Base-by-base conservation (phyloP, 345 rosid species). In the Murraya koenigii region DNA sequence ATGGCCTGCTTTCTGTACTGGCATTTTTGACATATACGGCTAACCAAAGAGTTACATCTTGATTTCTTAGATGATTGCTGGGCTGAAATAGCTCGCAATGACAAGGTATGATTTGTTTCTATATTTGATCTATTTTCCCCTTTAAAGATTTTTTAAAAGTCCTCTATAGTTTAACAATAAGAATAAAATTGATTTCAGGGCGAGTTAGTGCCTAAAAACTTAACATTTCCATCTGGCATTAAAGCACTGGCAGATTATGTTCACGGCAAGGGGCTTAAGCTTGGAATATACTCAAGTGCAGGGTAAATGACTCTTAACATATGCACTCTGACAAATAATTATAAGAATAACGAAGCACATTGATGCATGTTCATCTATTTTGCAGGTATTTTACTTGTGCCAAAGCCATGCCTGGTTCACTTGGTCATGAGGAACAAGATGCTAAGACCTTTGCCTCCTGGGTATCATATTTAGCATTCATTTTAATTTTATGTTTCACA, bases 391-490 rank as follows among this genome's bases (percentile, higher is more conserved):
- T 83, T 15, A 96, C 99, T 11, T 96, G 99, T 77, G 92, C 97
- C 85, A 90, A 85, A 82, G 83, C 87, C 41, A 92, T 92, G 98
- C 97, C 98, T 0, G 99, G 99, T 63, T 96, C 98, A 64, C 89
- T 96, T 75, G 94, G 94, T 72, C 85, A 85, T 10, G 99, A 96
- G 80, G 95, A 94, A 75, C 90, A 84, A 78, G 99, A 96, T 86
- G 99, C 99, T 17, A 91, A 85, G 77, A 88, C 97, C 74, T 94
- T 94, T 84, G 98, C 97, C 76, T 83, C 86, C 66, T 96, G 99
- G 98, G 99, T 94, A 79, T n/a, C 28, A 30, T 68, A 19, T 49
- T 77, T 49, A 36, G 25, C 60, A 2, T 44, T 44, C 49, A 3
- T 44, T 41, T 76, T 78, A 67, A 65, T 63, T 77, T 39, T 69